Percentiles rank a stretch among this genome's conserved stretches.
Evolutionary conservation across 2,329 filamentous ascomycete genomes (phyloP).

Genomic region (Xylariaceae sp.): DNA sequence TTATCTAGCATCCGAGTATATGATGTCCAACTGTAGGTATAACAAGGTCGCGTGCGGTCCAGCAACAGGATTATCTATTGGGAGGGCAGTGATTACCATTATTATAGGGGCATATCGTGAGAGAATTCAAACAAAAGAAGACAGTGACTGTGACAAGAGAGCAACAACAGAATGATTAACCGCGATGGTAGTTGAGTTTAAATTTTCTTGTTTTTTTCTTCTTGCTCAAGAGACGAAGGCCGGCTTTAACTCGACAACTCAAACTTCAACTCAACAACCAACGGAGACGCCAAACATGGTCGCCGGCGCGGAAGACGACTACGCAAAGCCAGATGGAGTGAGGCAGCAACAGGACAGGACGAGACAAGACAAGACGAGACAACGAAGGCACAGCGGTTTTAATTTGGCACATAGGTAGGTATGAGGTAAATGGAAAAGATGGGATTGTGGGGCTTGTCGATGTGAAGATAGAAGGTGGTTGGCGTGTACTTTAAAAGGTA

Average conservation of each 20-base stretch:
- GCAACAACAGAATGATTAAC: not conserved
- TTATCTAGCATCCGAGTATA: not conserved
- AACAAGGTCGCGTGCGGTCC: not conserved
- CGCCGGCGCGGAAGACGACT: constrained; percentile 9
- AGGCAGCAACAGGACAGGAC: constrained; percentile 5
- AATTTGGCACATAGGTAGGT: not conserved
- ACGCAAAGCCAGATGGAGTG: constrained; percentile 8
- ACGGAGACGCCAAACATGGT: constrained; percentile 12
- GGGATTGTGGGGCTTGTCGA: constrained; percentile 17
- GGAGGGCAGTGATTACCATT: constrained; percentile 10
- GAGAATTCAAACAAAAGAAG: not conserved
- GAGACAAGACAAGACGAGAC: not conserved
- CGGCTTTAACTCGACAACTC: constrained; percentile 7
- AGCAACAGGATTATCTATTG: constrained; percentile 6
- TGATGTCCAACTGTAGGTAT: not conserved
- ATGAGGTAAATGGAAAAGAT: constrained; percentile 13
- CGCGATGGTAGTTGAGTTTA: not conserved
- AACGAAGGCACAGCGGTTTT: not conserved
- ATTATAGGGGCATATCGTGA: constrained; percentile 7
- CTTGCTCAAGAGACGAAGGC: constrained; percentile 1
- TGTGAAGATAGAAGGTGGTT: constrained; percentile 10
- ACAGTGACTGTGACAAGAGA: not conserved
- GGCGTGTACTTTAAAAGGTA: constrained; percentile 4
- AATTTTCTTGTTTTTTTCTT: constrained; percentile 1
- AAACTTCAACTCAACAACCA: constrained; percentile 12